Conservation (phyloP, 2,329 filamentous ascomycete genomes). For the Chalara sp. region DNA sequence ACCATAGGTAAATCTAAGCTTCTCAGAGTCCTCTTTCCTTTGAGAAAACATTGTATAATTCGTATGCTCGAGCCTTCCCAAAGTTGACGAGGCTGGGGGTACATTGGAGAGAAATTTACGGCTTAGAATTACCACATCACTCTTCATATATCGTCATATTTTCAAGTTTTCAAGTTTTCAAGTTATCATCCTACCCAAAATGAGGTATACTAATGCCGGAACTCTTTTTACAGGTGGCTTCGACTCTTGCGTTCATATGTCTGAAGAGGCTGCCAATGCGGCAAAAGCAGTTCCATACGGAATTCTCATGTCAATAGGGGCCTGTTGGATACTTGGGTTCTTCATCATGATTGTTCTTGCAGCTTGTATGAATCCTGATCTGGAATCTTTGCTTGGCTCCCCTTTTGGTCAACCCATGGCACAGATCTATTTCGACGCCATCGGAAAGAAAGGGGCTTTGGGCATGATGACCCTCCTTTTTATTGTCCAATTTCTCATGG, state of each 20-base stretch:
- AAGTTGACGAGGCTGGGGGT: too few species aligned
- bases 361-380: slow-evolving; percentile 46
- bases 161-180: too few species aligned
- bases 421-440: slow-evolving; percentile 53
- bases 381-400: slow-evolving; percentile 39
- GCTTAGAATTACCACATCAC: too few species aligned
- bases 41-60: too few species aligned
- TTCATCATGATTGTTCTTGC: slow-evolving; percentile 51
- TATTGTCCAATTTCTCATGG: slow-evolving; percentile 57
- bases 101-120: too few species aligned
- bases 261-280: slow-evolving; percentile 54
- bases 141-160: too few species aligned
- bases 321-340: slow-evolving; percentile 50
- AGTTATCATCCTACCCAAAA: too few species aligned
- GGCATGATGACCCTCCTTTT: slow-evolving; percentile 52
- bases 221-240: slow-evolving; percentile 32
- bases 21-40: too few species aligned
- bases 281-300: slow-evolving; percentile 52
- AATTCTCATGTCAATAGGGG: slow-evolving; percentile 50
- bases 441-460: slow-evolving; percentile 52
- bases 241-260: slow-evolving; percentile 53
- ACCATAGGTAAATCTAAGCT: slow-evolving; percentile 32
- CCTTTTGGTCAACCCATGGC: slow-evolving; percentile 48
- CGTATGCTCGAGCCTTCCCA: too few species aligned
- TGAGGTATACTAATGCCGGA: too few species aligned